Base-by-base conservation (phyloP, 2,329 filamentous ascomycete genomes). In the Fusarium annulatum region DNA sequence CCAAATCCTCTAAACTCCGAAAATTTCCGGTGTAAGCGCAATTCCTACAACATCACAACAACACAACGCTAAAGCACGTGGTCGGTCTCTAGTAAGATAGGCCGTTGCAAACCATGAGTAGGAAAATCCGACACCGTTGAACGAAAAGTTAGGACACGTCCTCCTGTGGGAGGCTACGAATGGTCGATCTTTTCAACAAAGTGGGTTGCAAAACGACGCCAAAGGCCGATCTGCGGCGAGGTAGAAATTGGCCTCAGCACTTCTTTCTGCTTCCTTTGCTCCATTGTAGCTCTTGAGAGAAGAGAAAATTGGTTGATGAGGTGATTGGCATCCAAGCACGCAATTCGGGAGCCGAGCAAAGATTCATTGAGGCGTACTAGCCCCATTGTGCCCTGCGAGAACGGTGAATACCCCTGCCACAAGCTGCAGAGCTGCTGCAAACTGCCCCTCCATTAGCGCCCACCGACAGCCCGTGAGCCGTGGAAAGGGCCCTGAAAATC, bases 341-440 rank as follows among this genome's bases (percentile, higher is more conserved):
- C 76, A 77, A 77, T 78, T 78, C 76, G 76, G 76, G 49, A 74
- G 61, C 76, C 76, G 76, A 72, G 58, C 52, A 58, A 65, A 64
- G 52, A 61, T 61, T 57, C 64, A 61, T 51, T 67, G 58, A 68
- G 53, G 58, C 71, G 68, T 48, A 64, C 69, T 75, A 66, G 69
- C 36, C 64, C 52, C 66, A 57, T 53, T 64, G 51, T 56, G 58
- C 53, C 65, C 61, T 73, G 71, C 71, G 67, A 73, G 48, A 74
- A 74, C 71, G 71, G 71, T 74, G 71, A 45, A 53, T 59, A 61
- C 62, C 71, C 71, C 68, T 73, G 71, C 48, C 52, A 61, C 23
- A 58, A 74, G 61, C 52, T 68, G 67, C 64, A 69, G 56, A 72
- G 71, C 60, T 69, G 61, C 72, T 48, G 64, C 72, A 75, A 75